Percentiles rank a stretch among this genome's conserved stretches.
Evolutionary conservation across 176 grass and related monocot species (phyloP).

Genomic region (Carex kokanica): DNA sequence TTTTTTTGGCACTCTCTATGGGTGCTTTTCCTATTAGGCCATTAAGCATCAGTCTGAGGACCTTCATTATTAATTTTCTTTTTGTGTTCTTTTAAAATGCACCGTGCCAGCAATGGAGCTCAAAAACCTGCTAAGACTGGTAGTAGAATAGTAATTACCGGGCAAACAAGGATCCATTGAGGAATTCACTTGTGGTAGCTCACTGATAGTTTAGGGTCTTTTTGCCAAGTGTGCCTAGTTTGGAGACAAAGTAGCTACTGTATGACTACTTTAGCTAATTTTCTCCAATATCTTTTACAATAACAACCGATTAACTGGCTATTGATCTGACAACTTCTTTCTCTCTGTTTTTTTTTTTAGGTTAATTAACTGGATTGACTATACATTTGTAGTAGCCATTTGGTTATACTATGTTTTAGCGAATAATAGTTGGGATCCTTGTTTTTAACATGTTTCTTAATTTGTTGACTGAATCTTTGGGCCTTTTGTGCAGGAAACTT

Average conservation of each 20-base stretch:
- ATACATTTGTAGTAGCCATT: background rate
- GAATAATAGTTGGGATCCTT: background rate
- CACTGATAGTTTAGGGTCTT: background rate
- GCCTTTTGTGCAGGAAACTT: slow-evolving; percentile 53
- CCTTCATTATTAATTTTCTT: background rate
- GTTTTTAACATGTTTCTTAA: background rate
- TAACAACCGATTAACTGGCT: no score
- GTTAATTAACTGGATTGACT: background rate
- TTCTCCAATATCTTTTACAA: no score
- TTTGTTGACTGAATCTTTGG: background rate
- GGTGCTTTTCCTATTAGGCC: background rate
- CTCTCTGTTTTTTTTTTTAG: background rate
- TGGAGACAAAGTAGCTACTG: background rate
- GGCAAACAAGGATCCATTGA: background rate
- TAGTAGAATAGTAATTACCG: background rate
- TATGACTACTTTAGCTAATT: background rate
- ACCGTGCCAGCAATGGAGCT: background rate
- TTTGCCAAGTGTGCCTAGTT: background rate
- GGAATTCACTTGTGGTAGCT: background rate
- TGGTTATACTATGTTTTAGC: background rate
- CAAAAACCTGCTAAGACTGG: background rate
- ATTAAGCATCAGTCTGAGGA: background rate
- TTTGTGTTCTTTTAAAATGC: background rate
- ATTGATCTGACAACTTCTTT: no score
- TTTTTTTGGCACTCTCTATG: background rate